A percentile compares a stretch with the other conserved stretches of the same genome.
Conservation (phyloP, 1,284 basidiomycete genomes). For the Hymenochaete sp. region DNA sequence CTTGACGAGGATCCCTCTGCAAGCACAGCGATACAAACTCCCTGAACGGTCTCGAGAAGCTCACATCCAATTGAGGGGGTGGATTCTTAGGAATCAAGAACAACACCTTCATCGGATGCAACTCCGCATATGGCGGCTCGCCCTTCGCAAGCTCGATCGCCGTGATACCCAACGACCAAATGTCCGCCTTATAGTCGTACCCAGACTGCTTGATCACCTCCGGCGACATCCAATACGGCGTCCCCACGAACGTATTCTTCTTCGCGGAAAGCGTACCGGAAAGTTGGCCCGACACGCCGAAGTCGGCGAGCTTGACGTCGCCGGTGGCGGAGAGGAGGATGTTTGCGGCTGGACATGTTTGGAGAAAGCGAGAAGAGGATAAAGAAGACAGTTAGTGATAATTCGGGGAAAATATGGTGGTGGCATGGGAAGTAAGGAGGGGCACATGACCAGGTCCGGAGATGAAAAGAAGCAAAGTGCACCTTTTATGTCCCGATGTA, state of each 20-base stretch:
- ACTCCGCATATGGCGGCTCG: constrained; percentile 87
- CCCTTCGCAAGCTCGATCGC: constrained; percentile 95
- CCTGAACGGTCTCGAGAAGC: constrained; percentile 80
- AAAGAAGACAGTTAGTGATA: too few species aligned
- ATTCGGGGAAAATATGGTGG: too few species aligned
- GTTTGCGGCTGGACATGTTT: constrained; percentile 90
- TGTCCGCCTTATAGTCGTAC: constrained; percentile 92
- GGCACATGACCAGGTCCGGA: background rate
- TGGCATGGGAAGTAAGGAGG: background rate
- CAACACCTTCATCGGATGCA: constrained; percentile 93
- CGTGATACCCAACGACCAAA: constrained; percentile 96
- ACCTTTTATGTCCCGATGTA: constrained; percentile 93
- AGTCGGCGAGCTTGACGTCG: constrained; percentile 95
- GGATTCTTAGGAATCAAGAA: constrained; percentile 97
- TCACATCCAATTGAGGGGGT: constrained; percentile 82
- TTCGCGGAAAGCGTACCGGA: constrained; percentile 57
- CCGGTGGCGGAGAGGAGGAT: constrained; percentile 85
- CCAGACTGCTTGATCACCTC: constrained; percentile 96
- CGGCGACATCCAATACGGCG: constrained; percentile 97
- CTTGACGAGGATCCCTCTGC: constrained; percentile 82
- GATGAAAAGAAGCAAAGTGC: background rate
- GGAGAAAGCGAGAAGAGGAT: too few species aligned
- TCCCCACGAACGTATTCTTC: constrained; percentile 89
- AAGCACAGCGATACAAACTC: constrained; percentile 89
- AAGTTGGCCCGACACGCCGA: constrained; percentile 91